Evolutionary conservation across 2,329 filamentous ascomycete genomes (phyloP).

Genomic region (Diaporthe amygdali): DNA sequence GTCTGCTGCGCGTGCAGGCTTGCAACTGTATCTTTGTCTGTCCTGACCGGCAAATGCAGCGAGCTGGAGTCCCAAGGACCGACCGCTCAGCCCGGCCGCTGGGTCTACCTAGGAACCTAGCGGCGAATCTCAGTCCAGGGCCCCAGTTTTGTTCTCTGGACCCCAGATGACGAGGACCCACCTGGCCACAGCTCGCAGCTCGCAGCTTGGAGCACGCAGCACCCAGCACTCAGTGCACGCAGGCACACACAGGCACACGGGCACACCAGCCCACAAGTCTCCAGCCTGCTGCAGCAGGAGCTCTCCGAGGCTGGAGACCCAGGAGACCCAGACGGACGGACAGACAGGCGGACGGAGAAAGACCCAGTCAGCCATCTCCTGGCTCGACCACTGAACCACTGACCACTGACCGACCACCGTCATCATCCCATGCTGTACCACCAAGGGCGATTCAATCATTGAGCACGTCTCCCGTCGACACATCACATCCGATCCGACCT

Average conservation of each 20-base stretch:
- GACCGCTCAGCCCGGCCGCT: slow-evolving; percentile 13
- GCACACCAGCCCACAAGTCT: background rate
- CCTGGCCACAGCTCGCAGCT: slow-evolving; percentile 10
- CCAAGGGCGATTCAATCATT: no score
- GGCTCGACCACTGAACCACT: no score
- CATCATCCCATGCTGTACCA: background rate
- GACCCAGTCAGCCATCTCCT: background rate
- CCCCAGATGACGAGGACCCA: background rate
- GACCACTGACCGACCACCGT: no score
- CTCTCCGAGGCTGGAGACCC: background rate
- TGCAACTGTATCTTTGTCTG: background rate
- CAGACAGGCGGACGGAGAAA: no score
- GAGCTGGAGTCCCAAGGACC: slow-evolving; percentile 1
- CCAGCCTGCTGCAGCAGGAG: background rate
- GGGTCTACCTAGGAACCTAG: slow-evolving; percentile 3
- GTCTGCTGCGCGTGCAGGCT: slow-evolving; percentile 9
- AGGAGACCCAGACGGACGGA: no score
- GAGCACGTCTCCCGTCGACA: no score
- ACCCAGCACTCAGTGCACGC: background rate
- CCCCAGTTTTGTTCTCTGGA: slow-evolving; percentile 5
- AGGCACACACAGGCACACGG: background rate
- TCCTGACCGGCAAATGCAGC: slow-evolving; percentile 12
- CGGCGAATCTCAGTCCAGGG: slow-evolving; percentile 7
- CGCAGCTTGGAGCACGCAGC: slow-evolving; percentile 3
- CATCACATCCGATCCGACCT: background rate